Evolutionary conservation across 306 rosid species (phyloP).

Genomic region (Gleditsia sinensis): DNA sequence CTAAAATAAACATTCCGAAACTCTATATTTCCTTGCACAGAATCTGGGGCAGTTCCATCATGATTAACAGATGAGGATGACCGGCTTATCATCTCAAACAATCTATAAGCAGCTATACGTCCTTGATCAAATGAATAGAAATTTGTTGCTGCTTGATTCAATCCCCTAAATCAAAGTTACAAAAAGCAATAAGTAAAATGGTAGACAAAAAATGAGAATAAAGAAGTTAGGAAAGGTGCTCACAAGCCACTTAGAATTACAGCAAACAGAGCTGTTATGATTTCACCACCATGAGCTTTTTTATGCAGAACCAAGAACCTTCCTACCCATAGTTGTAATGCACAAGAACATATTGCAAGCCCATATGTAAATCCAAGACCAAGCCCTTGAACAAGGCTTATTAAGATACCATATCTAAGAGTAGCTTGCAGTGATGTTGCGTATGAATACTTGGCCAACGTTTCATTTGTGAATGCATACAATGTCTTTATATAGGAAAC

Average conservation of each 20-base stretch:
- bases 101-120: constrained; percentile 97
- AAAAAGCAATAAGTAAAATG: constrained; percentile 21
- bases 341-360: constrained; percentile 99
- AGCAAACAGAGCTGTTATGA: constrained; percentile 91
- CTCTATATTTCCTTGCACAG: constrained; percentile 95
- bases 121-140: constrained; percentile 99
- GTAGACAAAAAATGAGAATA: background rate
- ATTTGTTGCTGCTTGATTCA: constrained; percentile 99
- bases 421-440: constrained; percentile 99
- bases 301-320: constrained; percentile 64
- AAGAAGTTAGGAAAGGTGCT: constrained; percentile 42
- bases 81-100: constrained; percentile 98
- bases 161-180: constrained; percentile 66
- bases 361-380: constrained; percentile 99
- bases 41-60: constrained; percentile 70
- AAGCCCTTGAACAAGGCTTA: constrained; percentile 99
- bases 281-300: constrained; percentile 94
- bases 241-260: constrained; percentile 98
- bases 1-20: constrained; percentile 98
- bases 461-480: constrained; percentile 95
- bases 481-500: constrained; percentile 89
- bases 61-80: constrained; percentile 84
- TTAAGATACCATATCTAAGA: constrained; percentile 94
- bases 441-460: constrained; percentile 96
- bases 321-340: constrained; percentile 99